phyloP scores from a whole-genome alignment of 1,139 yeast species.

The Chernovozyma sophiae-reginae region DNA sequence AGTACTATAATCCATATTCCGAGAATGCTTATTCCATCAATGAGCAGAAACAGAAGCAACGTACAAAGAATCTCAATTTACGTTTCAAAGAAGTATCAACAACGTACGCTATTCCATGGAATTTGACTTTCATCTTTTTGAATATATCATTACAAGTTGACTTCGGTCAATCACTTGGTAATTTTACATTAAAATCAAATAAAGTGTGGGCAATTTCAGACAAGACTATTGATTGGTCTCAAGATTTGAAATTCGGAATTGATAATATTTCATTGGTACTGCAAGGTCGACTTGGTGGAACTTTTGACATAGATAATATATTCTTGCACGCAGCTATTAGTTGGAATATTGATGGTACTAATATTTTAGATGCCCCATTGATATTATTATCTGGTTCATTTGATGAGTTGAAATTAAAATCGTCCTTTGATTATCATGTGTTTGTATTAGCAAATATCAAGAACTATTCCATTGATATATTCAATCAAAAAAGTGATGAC shows the following conservation, averaged over 20 bases:
- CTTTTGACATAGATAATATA: constrained; percentile 45
- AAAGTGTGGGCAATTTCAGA: constrained; percentile 67
- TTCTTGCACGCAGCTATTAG: constrained; percentile 62
- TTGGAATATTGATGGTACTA: constrained; percentile 54
- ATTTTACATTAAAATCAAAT: constrained; percentile 49
- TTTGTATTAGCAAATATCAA: constrained; percentile 61
- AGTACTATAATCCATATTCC: constrained; percentile 15
- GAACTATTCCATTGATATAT: constrained; percentile 52
- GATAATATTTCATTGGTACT: constrained; percentile 51
- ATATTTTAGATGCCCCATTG: constrained; percentile 56
- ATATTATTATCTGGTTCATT: constrained; percentile 61
- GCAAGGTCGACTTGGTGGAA: constrained; percentile 78
- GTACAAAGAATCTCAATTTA: constrained; percentile 39
- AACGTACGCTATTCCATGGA: constrained; percentile 73
- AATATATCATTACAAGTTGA: constrained; percentile 59
- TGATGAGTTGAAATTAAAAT: constrained; percentile 51
- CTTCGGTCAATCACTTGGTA: constrained; percentile 82
- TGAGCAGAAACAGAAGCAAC: background rate
- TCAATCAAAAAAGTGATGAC: constrained; percentile 54
- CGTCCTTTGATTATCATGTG: constrained; percentile 80
- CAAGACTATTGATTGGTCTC: constrained; percentile 70
- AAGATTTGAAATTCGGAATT: constrained; percentile 60
- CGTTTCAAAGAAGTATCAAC: constrained; percentile 59
- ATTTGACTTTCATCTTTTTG: constrained; percentile 53
- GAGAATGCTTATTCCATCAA: too few species aligned